A percentile compares a stretch with the other conserved stretches of the same genome.
These are phyloP conservation scores for Nephelium lappaceum DNA, from an alignment of 345 rosid genomes.

Conservation along the genomic window DNA sequence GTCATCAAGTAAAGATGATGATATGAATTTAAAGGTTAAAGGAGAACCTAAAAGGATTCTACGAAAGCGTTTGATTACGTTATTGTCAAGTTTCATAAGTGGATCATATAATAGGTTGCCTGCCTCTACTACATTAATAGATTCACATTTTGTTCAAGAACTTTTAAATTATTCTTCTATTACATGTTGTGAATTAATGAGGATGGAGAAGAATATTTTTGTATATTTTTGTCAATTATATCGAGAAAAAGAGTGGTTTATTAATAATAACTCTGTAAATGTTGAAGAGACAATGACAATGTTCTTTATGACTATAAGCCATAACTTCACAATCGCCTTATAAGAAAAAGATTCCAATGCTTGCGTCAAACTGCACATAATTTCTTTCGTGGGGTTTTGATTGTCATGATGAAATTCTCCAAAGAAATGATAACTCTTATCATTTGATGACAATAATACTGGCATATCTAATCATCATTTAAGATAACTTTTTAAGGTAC, in stretches of 20 bases:
- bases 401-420: not conserved
- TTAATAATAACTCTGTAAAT: not conserved
- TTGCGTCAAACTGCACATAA: not conserved
- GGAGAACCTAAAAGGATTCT: too few species aligned
- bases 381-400: not conserved
- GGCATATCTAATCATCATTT: too few species aligned
- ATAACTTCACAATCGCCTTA: not conserved
- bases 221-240: not conserved
- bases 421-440: not conserved
- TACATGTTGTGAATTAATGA: not conserved
- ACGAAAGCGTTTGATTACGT: too few species aligned
- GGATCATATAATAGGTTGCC: too few species aligned
- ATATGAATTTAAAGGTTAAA: too few species aligned
- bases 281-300: not conserved
- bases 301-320: not conserved
- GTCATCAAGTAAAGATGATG: not conserved
- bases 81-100: too few species aligned
- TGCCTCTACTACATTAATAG: not conserved
- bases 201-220: not conserved
- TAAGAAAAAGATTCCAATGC: not conserved
- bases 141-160: not conserved
- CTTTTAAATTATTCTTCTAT: not conserved
- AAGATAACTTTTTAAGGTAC: too few species aligned
- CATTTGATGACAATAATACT: not conserved
- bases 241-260: not conserved